Base-by-base conservation (phyloP, 257 asterid genomes). In the Solanum etuberosum region DNA sequence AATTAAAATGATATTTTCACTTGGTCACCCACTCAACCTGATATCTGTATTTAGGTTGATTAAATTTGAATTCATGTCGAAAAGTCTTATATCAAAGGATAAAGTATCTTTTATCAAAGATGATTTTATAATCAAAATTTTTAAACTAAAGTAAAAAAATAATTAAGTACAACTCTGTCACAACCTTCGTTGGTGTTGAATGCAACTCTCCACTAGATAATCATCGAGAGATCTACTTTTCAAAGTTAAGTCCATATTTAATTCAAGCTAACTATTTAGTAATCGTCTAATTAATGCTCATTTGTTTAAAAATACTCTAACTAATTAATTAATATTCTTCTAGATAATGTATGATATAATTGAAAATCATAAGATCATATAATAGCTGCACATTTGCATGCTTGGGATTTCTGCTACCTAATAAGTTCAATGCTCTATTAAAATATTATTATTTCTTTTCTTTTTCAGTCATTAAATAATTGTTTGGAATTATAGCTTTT, bases 51-150 rank as follows among this genome's bases (percentile, higher is more conserved):
- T 51, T 0, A 54, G 10, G 2, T 54, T 25, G 9, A 65, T 0
- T 12, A 12, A 65, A 27, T 65, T 63, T 3, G 4, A 63, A 63
- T 11, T n/a, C 4, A 5, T 4, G 0, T n/a, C 0, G 2, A n/a
- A n/a, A 63, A 63, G 2, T 4, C 4, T 0, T 5, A 11, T 25
- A 63, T 63, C 0, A n/a, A 63, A 63, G 1, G 1, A 4, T n/a
- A 61, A n/a, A n/a, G 1, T 63, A 61, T n/a, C 0, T n/a, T n/a
- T 10, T n/a, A n/a, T n/a, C 10, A 63, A 2, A 5, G 8, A 4
- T 0, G 0, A n/a, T n/a, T 10, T 63, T 25, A 63, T 63, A 11
- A 2, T 27, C 0, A n/a, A n/a, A n/a, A 9, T 21, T 0, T 59
- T 5, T 59, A 63, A 63, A 25, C 1, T 25, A 25, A 63, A 25